These are phyloP conservation scores for Pseudevernia furfuracea DNA, from an alignment of 495 filamentous ascomycete genomes.

Conservation along the genomic window DNA sequence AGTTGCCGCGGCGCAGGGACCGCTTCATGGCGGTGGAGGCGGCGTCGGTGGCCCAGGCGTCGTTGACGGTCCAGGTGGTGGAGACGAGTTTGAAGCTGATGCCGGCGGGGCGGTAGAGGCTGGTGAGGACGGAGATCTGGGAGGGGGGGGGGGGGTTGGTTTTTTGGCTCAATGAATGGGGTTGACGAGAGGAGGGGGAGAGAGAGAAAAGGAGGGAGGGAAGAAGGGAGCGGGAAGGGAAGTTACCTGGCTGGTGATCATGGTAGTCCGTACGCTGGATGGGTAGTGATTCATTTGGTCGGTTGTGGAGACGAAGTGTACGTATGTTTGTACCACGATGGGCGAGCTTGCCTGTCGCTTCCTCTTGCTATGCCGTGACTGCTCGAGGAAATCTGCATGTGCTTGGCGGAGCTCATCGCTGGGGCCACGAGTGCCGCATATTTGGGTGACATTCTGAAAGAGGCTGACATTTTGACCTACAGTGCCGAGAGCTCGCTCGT, in stretches of 20 bases:
- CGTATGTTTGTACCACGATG: conserved; percentile 39
- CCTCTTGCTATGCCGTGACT: background rate
- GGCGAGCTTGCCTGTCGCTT: conserved; percentile 3
- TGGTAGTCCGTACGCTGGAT: conserved; percentile 32
- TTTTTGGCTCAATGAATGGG: too few relatives aligned
- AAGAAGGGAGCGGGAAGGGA: background rate
- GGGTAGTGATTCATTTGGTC: conserved; percentile 26
- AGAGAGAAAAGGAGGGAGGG: background rate
- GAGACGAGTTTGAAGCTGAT: conserved; percentile 55
- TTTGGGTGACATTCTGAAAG: conserved; percentile 9
- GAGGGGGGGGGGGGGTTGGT: background rate
- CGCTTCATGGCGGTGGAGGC: conserved; percentile 58
- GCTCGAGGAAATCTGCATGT: conserved; percentile 6
- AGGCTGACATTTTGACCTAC: conserved; percentile 1
- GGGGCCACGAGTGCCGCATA: conserved; percentile 18
- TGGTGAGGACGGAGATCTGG: conserved; percentile 38
- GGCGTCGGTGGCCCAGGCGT: conserved; percentile 55
- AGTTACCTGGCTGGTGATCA: conserved; percentile 39
- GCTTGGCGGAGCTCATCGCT: conserved; percentile 13
- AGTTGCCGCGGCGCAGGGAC: conserved; percentile 48
- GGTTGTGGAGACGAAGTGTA: conserved; percentile 41
- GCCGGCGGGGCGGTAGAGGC: conserved; percentile 36
- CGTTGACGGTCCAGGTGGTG: conserved; percentile 65
- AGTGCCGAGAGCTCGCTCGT: background rate
- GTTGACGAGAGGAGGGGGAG: background rate